Evolutionary conservation across 2,329 filamentous ascomycete species (phyloP).

Genomic region (Ilyonectria destructans): DNA sequence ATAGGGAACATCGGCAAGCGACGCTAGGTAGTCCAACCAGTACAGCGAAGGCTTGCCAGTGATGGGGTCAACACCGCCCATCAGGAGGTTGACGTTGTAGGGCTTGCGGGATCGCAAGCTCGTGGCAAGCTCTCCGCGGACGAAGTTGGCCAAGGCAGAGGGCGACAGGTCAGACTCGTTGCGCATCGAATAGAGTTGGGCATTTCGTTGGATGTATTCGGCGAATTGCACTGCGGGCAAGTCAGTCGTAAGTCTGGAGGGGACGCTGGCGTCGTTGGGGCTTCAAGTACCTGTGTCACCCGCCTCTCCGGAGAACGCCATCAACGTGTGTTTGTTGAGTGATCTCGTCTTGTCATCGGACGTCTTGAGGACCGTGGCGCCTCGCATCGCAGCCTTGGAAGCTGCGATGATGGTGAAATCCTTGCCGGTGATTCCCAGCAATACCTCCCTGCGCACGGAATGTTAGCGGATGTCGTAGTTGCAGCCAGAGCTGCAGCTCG

Average conservation of each 20-base stretch:
- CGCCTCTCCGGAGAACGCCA: conserved; percentile 96
- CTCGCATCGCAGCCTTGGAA: conserved; percentile 98
- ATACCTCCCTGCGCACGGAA: conserved; percentile 83
- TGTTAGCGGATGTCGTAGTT: conserved; percentile 32
- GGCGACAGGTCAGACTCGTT: conserved; percentile 95
- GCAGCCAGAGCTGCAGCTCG: conserved; percentile 33
- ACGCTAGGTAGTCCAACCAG: conserved; percentile 98
- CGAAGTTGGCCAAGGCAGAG: conserved; percentile 90
- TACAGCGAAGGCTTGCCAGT: conserved; percentile 92
- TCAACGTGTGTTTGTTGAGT: conserved; percentile 93
- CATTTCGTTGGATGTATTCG: conserved; percentile 99
- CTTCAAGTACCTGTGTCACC: conserved; percentile 85
- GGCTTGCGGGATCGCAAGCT: conserved; percentile 93
- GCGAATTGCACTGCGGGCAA: conserved; percentile 90
- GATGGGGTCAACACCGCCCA: conserved; percentile 94
- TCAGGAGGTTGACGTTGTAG: conserved; percentile 96
- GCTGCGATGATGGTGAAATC: conserved; percentile 99
- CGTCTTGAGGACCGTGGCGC: conserved; percentile 94
- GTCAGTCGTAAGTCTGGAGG: conserved; percentile 44
- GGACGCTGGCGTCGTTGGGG: conserved; percentile 13
- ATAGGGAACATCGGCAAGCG: conserved; percentile 90
- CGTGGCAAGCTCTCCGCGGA: conserved; percentile 92
- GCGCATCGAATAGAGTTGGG: conserved; percentile 98
- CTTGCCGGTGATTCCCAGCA: conserved; percentile 98
- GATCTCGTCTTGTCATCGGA: conserved; percentile 96